phyloP scores from a whole-genome alignment of 495 filamentous ascomycete genomes.

The Clohesyomyces aquaticus region DNA sequence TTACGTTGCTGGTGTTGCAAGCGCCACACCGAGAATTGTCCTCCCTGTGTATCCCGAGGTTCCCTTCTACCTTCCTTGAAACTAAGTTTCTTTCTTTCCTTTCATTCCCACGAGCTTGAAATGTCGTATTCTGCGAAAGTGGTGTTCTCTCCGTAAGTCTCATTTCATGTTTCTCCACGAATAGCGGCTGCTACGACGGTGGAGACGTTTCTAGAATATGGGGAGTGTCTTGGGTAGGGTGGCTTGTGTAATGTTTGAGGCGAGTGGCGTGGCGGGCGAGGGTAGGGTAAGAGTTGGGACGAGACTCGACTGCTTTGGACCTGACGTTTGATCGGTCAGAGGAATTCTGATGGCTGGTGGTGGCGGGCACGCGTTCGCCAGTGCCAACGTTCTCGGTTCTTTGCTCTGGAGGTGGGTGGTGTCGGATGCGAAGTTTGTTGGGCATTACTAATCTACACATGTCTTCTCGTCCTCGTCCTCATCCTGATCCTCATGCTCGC shows the following conservation, averaged over 20 bases:
- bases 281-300: no score
- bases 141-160: neutral
- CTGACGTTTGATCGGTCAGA: neutral
- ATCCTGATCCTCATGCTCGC: no score
- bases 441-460: no score
- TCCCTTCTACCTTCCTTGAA: neutral
- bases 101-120: neutral
- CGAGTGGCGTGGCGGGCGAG: no score
- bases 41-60: neutral
- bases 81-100: neutral
- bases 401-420: neutral
- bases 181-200: neutral
- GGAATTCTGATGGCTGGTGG: neutral
- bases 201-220: neutral
- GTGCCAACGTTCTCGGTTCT: neutral
- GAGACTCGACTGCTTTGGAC: neutral
- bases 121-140: neutral
- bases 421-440: no score
- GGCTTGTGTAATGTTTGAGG: neutral
- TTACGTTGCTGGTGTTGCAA: neutral
- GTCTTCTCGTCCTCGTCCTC: no score
- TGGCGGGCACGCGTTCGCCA: neutral
- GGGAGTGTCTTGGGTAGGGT: neutral
- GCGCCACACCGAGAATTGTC: neutral
- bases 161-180: conserved; percentile 1